Evolutionary conservation across 805 yeast species (phyloP).

Genomic region (Schizosaccharomyces pombe): DNA sequence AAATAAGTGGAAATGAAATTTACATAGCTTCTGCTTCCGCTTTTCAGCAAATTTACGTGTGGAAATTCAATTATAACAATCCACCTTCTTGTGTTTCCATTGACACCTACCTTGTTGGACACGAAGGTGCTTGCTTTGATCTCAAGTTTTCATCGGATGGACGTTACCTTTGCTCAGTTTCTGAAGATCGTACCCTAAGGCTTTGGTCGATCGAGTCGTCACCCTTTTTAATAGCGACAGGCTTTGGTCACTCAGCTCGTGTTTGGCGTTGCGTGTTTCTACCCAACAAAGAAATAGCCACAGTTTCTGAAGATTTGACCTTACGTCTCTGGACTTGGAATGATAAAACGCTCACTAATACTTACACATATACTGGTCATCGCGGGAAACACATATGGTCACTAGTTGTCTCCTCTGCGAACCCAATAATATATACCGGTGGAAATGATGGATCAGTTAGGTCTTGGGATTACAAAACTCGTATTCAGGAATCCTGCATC

Average conservation of each 20-base stretch:
- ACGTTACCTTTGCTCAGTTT: background rate
- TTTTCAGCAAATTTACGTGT: background rate
- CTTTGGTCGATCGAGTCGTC: background rate
- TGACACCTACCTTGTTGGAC: background rate
- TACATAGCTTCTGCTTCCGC: constrained; percentile 1
- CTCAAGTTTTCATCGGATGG: background rate
- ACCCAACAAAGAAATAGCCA: background rate
- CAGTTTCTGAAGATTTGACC: background rate
- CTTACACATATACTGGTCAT: background rate
- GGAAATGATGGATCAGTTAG: constrained; percentile 3
- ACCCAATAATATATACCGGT: background rate
- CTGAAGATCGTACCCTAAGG: constrained; percentile 1
- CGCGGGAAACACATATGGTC: constrained; percentile 1
- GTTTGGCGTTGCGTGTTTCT: background rate
- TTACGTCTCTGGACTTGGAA: background rate
- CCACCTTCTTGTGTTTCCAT: background rate
- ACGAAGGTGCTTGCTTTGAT: constrained; percentile 3
- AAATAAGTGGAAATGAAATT: background rate
- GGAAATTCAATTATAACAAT: background rate
- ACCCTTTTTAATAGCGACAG: background rate
- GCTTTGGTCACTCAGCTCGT: constrained; percentile 4
- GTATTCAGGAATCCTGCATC: background rate
- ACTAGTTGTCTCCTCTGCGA: background rate
- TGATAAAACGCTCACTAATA: background rate
- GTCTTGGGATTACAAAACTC: background rate